Base-by-base conservation (phyloP, 495 filamentous ascomycete species). In the Penicillium ochrochloron region DNA sequence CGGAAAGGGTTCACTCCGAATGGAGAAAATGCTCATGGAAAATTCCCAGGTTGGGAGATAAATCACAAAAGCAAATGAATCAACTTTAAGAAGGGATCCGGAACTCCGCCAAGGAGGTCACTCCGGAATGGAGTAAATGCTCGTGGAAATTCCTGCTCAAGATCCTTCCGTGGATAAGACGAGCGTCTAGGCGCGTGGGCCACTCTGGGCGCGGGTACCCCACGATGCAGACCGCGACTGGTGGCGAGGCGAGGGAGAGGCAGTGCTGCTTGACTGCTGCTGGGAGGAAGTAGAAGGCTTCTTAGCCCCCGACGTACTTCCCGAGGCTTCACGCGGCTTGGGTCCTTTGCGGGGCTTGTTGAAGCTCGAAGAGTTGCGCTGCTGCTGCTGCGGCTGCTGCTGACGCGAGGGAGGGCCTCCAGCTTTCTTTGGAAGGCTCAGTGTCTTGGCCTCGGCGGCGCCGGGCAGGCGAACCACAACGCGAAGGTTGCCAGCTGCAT, bases 391-490 rank as follows among this genome's bases (percentile, higher is more conserved):
- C 33, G 2, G 33, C 33, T 35, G 33, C 33, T 35, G 76, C n/a
- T 64, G 65, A 51, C 76, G 75, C 25, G 68, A 57, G 19, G 58
- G 33, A 58, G 66, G 68, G 33, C 66, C 61, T 9, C 60, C 51
- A 37, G 65, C 44, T 57, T 82, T 83, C 56, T 73, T 73, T 3
- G 72, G 73, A 25, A 81, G 58, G 41, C 64, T 48, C 23, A 80
- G 9, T 0, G 66, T 70, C 44, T 72, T 81, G 33, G 70, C 66
- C n/a, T 68, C 61, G 14, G 57, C 58, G 19, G 68, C 63, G 7
- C 81, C 82, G 10, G 82, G 79, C 17, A 82, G 60, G 12, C 69
- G 73, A 59, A 84, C 65, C 10, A 65, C 61, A 17, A 77, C 70
- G 0, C 69, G 73, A 29, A 70, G 57, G 39, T 78, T 75, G 31